A percentile compares a stretch with the other conserved stretches of the same genome.
phyloP scores from a whole-genome alignment of 2,329 filamentous ascomycete genomes.

The Colletotrichum liaoningense region DNA sequence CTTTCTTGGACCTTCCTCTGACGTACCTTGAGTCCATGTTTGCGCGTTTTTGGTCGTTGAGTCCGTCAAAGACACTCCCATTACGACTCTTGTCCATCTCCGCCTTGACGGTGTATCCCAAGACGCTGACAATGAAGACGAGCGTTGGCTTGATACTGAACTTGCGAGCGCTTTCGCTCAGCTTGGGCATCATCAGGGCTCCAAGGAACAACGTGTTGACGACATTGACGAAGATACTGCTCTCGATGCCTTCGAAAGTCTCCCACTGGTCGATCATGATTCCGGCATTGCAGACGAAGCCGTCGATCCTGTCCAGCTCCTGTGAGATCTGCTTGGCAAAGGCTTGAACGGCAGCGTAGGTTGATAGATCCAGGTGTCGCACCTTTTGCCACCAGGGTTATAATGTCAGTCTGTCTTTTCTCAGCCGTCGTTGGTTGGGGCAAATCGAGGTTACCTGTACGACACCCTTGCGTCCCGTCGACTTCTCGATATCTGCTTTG shows the following conservation, averaged over 20 bases:
- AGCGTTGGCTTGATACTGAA: slow-evolving; percentile 37
- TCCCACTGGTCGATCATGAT: slow-evolving; percentile 47
- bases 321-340: slow-evolving; percentile 46
- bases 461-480: too few relatives aligned
- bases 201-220: slow-evolving; percentile 40
- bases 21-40: slow-evolving; percentile 20
- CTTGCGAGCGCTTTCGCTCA: slow-evolving; percentile 39
- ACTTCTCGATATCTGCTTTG: too few relatives aligned
- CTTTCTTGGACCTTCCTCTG: not conserved
- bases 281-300: slow-evolving; percentile 48
- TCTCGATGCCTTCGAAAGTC: slow-evolving; percentile 58
- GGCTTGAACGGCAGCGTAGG: slow-evolving; percentile 4
- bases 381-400: too few relatives aligned
- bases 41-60: slow-evolving; percentile 41
- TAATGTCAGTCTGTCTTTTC: too few relatives aligned
- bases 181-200: slow-evolving; percentile 39
- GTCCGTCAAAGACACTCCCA: slow-evolving; percentile 42
- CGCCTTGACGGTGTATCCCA: slow-evolving; percentile 27
- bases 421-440: too few relatives aligned
- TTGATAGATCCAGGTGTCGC: too few relatives aligned
- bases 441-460: too few relatives aligned
- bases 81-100: slow-evolving; percentile 36
- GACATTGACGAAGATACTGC: slow-evolving; percentile 52
- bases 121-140: slow-evolving; percentile 38
- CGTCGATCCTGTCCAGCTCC: slow-evolving; percentile 49